A percentile compares a stretch with the other conserved stretches of the same genome.
phyloP scores from a whole-genome alignment of 2,329 filamentous ascomycete genomes.

The Delphinella strobiligena region DNA sequence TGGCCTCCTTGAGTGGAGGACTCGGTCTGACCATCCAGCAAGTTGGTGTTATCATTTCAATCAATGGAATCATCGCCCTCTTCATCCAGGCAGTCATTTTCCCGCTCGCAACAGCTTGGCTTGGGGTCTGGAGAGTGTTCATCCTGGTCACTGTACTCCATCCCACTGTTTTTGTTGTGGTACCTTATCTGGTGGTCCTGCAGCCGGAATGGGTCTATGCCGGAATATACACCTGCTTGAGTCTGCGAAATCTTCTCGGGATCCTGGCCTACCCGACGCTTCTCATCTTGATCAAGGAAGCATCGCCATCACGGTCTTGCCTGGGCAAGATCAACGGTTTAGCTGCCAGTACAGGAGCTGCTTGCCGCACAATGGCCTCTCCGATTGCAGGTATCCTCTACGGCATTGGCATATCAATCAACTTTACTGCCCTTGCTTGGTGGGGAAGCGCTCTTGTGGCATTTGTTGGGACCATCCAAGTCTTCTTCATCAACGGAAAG shows the following conservation, averaged over 20 bases:
- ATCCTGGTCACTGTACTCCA: slow-evolving; percentile 53
- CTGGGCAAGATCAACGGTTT: slow-evolving; percentile 62
- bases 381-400: slow-evolving; percentile 58
- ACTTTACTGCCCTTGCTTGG: slow-evolving; percentile 51
- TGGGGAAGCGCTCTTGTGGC: slow-evolving; percentile 48
- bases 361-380: slow-evolving; percentile 56
- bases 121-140: slow-evolving; percentile 58
- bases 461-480: slow-evolving; percentile 42
- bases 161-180: slow-evolving; percentile 55
- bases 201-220: slow-evolving; percentile 42
- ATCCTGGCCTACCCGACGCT: slow-evolving; percentile 58
- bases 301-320: slow-evolving; percentile 48
- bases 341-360: slow-evolving; percentile 59
- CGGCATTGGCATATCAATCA: slow-evolving; percentile 43
- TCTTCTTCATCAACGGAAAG: slow-evolving; percentile 42
- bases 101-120: slow-evolving; percentile 47
- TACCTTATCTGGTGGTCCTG: slow-evolving; percentile 54
- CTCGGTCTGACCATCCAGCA: slow-evolving; percentile 54
- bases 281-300: slow-evolving; percentile 62
- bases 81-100: slow-evolving; percentile 63
- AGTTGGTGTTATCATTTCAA: slow-evolving; percentile 55
- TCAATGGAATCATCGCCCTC: slow-evolving; percentile 60
- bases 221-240: slow-evolving; percentile 54
- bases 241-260: slow-evolving; percentile 54
- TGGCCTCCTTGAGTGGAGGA: slow-evolving; percentile 35